These are phyloP conservation scores for Jatropha multifida DNA, from an alignment of 441 rosid species.

Conservation along the genomic window DNA sequence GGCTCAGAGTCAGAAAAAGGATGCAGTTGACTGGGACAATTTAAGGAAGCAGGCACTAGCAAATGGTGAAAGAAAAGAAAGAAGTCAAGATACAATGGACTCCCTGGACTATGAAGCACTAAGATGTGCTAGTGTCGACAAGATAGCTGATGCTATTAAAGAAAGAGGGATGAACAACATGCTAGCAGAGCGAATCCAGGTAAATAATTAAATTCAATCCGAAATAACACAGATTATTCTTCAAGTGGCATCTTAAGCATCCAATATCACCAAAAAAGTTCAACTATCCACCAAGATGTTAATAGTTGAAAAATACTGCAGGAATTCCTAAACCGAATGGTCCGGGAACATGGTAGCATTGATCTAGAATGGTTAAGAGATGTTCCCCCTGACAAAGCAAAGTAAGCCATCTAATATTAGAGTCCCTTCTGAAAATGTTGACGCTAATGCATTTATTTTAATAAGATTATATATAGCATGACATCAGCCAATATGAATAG, in stretches of 20 bases:
- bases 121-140: slow-evolving; percentile 51
- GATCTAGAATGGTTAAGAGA: slow-evolving; percentile 98
- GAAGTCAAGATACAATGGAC: slow-evolving; percentile 61
- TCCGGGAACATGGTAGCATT: slow-evolving; percentile 70
- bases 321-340: slow-evolving; percentile 80
- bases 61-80: slow-evolving; percentile 47
- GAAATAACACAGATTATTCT: slow-evolving; percentile 22
- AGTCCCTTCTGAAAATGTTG: not conserved
- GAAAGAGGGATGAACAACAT: slow-evolving; percentile 95
- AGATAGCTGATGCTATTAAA: slow-evolving; percentile 67
- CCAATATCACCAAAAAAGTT: not conserved
- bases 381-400: slow-evolving; percentile 74
- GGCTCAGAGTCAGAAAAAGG: slow-evolving; percentile 43
- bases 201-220: slow-evolving; percentile 24
- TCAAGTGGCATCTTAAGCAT: slow-evolving; percentile 21
- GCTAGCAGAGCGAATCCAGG: slow-evolving; percentile 96
- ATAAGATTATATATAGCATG: not conserved
- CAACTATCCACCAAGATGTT: slow-evolving; percentile 12
- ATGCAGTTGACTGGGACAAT: slow-evolving; percentile 75
- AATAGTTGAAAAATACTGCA: slow-evolving; percentile 45
- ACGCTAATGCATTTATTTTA: not conserved
- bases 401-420: slow-evolving; percentile 48
- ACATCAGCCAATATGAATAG: not conserved
- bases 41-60: slow-evolving; percentile 56
- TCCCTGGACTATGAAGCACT: slow-evolving; percentile 87